phyloP scores from a whole-genome alignment of 148 eudicot species.

The Persicaria tinctoria region DNA sequence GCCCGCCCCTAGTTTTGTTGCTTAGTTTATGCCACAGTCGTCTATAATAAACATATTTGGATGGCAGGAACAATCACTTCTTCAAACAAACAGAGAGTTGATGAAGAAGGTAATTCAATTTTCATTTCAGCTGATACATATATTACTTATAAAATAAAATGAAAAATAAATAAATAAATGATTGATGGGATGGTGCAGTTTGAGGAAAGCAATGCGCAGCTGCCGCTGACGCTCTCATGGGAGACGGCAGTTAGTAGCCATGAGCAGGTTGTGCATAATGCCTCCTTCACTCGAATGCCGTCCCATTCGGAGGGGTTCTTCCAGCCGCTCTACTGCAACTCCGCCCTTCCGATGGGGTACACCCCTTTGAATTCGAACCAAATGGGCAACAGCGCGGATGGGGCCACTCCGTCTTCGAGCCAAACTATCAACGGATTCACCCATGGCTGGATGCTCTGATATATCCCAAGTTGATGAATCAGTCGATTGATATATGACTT shows the following conservation, averaged over 20 bases:
- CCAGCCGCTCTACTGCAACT: constrained; percentile 39
- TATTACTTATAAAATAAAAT: background rate
- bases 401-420: constrained; percentile 18
- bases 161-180: background rate
- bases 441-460: constrained; percentile 53
- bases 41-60: no score
- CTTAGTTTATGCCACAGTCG: background rate
- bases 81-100: constrained; percentile 40
- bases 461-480: background rate
- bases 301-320: constrained; percentile 41
- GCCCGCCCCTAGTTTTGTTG: background rate
- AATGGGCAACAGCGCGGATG: constrained; percentile 10
- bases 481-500: background rate
- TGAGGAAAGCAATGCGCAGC: constrained; percentile 31
- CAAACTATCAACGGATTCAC: constrained; percentile 28
- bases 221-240: constrained; percentile 33
- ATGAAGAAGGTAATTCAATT: constrained; percentile 38
- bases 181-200: constrained; percentile 23
- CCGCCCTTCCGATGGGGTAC: constrained; percentile 36
- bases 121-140: no score
- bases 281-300: constrained; percentile 27
- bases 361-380: constrained; percentile 23
- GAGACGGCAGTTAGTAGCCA: constrained; percentile 25
- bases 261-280: constrained; percentile 3
- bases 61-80: constrained; percentile 46